Conservation (phyloP, 148 eudicot species). For the Oxyria digyna region DNA sequence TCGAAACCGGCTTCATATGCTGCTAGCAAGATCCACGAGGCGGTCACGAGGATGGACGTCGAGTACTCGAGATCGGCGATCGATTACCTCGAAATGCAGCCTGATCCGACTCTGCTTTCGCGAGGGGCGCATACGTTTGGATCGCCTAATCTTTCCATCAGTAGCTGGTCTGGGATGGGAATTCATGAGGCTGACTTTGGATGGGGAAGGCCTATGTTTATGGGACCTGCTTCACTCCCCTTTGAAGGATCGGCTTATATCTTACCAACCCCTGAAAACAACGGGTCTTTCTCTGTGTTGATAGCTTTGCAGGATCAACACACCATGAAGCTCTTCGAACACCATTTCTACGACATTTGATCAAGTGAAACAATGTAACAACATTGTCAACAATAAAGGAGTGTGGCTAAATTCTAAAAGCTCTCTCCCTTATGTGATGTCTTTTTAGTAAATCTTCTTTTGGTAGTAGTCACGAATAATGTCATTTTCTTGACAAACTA, state of each 20-base stretch:
- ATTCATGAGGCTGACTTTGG: slow-evolving; percentile 15
- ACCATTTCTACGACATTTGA: slow-evolving; percentile 9
- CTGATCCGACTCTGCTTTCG: not conserved
- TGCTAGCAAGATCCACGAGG: slow-evolving; percentile 11
- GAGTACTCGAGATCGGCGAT: slow-evolving; percentile 16
- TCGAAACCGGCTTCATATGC: slow-evolving; percentile 8
- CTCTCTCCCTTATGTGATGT: too few species aligned
- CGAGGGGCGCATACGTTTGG: not conserved
- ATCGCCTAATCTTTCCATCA: slow-evolving; percentile 6
- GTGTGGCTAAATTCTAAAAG: too few species aligned
- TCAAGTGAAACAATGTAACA: too few species aligned
- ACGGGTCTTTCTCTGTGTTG: not conserved
- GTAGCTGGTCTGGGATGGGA: slow-evolving; percentile 8
- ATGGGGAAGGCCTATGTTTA: slow-evolving; percentile 11
- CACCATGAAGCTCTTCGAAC: slow-evolving; percentile 3
- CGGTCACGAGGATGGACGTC: slow-evolving; percentile 7
- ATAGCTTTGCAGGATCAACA: slow-evolving; percentile 6
- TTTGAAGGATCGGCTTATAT: not conserved
- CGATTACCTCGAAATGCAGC: slow-evolving; percentile 10
- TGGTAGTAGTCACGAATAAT: too few species aligned
- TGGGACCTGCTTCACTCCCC: not conserved
- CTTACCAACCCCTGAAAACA: not conserved
- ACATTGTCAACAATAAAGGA: too few species aligned
- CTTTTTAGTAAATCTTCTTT: too few species aligned
- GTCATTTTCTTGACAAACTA: too few species aligned